Percentiles rank a stretch among this genome's conserved stretches.
These are phyloP conservation scores for Hippophae gyantsensis DNA, from an alignment of 306 rosid genomes.

Conservation along the genomic window DNA sequence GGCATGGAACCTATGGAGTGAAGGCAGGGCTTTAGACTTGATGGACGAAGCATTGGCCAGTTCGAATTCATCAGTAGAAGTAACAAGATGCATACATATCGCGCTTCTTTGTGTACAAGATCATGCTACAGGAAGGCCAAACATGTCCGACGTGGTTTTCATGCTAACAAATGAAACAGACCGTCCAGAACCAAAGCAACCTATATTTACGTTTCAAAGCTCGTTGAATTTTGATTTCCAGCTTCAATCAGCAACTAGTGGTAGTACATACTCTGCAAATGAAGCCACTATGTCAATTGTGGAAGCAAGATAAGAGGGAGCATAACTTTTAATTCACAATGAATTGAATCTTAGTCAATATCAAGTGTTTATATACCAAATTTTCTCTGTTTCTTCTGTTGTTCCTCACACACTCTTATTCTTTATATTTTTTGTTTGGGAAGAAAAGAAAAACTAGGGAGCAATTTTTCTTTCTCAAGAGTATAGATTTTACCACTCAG, in stretches of 20 bases:
- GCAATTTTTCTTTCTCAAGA: too few relatives aligned
- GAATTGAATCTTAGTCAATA: background rate
- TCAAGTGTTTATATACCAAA: too few relatives aligned
- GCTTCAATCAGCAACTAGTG: background rate
- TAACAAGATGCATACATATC: conserved; percentile 7
- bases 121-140: conserved; percentile 15
- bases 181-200: conserved; percentile 8
- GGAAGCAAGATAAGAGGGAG: conserved; percentile 1
- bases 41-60: background rate
- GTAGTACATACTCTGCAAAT: background rate
- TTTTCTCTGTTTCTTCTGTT: background rate
- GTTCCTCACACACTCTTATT: background rate
- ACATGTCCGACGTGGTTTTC: conserved; percentile 8
- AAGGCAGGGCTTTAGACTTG: conserved; percentile 6
- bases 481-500: too few relatives aligned
- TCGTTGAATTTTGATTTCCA: background rate
- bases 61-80: background rate
- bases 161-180: conserved; percentile 14
- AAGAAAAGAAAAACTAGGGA: background rate
- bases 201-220: conserved; percentile 11
- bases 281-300: conserved; percentile 4
- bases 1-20: conserved; percentile 19
- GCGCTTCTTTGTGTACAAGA: conserved; percentile 25
- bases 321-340: background rate
- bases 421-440: background rate